A percentile compares a stretch with the other conserved stretches of the same genome.
Conservation (phyloP, 208 protist species). For the Trypanosoma lewisi region DNA sequence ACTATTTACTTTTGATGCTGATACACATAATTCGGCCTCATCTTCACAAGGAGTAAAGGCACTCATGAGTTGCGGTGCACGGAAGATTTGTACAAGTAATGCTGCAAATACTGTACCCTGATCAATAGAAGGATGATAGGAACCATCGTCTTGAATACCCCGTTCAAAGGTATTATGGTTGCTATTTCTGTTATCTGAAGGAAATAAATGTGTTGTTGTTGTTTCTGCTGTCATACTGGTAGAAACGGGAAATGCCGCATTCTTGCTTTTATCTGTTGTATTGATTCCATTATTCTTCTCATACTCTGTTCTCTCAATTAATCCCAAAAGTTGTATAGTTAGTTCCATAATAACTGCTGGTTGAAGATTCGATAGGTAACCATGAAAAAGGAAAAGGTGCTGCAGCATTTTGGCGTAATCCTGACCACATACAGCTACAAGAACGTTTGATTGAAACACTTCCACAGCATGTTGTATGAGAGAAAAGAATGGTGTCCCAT, state of each 20-base stretch:
- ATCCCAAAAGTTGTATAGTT: constrained; percentile 30
- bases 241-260: not conserved
- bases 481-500: constrained; percentile 45
- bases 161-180: not conserved
- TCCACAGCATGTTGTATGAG: constrained; percentile 62
- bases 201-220: no score
- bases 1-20: not conserved
- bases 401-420: constrained; percentile 62
- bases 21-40: not conserved
- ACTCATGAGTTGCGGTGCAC: constrained; percentile 24
- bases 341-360: constrained; percentile 36
- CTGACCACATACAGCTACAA: constrained; percentile 44
- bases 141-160: not conserved
- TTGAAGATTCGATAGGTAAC: constrained; percentile 53
- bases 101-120: constrained; percentile 27
- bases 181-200: not conserved
- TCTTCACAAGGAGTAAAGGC: constrained; percentile 26
- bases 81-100: constrained; percentile 25
- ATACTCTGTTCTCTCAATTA: constrained; percentile 43
- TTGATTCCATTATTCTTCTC: constrained; percentile 11
- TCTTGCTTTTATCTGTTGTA: not conserved
- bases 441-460: constrained; percentile 59
- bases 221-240: not conserved
- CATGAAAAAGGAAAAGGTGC: constrained; percentile 42
- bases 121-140: constrained; percentile 10